Percentiles rank a stretch among this genome's conserved stretches.
Conservation (phyloP, 768 basidiomycete species). For the Boletus tomentosulus region DNA sequence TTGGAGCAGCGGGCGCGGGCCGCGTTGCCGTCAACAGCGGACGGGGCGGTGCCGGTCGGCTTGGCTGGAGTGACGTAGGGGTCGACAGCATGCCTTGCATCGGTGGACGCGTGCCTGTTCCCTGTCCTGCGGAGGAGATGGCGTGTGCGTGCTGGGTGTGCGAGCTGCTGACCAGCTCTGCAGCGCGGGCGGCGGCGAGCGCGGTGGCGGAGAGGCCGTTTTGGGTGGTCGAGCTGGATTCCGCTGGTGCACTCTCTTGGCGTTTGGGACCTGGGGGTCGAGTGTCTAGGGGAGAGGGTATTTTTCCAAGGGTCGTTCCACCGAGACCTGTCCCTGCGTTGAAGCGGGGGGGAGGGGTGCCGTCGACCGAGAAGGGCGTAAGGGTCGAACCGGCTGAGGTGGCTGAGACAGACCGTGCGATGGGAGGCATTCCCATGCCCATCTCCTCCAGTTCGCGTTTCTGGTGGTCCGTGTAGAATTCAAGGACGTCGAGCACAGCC, state of each 20-base stretch:
- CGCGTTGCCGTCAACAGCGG: conserved; percentile 56
- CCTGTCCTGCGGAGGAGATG: conserved; percentile 34
- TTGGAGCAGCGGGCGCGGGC: conserved; percentile 50
- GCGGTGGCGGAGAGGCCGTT: conserved; percentile 41
- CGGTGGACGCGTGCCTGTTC: conserved; percentile 22
- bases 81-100: conserved; percentile 24
- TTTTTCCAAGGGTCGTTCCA: conserved; percentile 51
- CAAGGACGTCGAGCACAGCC: conserved; percentile 94
- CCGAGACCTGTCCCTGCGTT: conserved; percentile 90
- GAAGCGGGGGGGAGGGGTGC: conserved; percentile 69
- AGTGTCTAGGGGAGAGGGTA: conserved; percentile 33
- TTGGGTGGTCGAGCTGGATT: conserved; percentile 24
- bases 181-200: conserved; percentile 54
- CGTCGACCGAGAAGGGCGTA: conserved; percentile 31
- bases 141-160: conserved; percentile 39
- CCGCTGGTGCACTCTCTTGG: conserved; percentile 44
- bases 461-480: conserved; percentile 98
- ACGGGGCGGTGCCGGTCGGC: conserved; percentile 65
- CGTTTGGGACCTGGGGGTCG: conserved; percentile 38
- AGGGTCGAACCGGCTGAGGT: conserved; percentile 29
- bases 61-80: conserved; percentile 46
- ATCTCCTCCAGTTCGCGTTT: conserved; percentile 85
- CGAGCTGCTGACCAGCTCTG: conserved; percentile 58
- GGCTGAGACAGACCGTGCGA: conserved; percentile 20
- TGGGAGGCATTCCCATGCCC: conserved; percentile 31